Percentiles rank a stretch among this genome's conserved stretches.
Conservation (phyloP, 805 yeast species). For the Ascoidea rubescens region DNA sequence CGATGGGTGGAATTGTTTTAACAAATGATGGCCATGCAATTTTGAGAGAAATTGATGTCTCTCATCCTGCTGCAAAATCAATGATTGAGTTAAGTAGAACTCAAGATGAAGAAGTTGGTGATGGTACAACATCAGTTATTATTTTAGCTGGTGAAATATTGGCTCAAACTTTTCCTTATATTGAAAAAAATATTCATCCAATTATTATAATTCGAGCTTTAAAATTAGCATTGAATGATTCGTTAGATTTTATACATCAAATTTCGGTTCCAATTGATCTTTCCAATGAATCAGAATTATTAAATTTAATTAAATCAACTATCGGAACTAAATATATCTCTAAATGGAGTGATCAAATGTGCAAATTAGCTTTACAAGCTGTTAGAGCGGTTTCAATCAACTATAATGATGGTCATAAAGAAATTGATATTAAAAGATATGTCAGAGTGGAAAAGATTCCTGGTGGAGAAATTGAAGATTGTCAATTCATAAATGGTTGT, state of each 20-base stretch:
- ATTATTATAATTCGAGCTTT: conserved; percentile 91
- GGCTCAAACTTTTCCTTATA: conserved; percentile 86
- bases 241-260: conserved; percentile 71
- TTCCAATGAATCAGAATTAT: conserved; percentile 75
- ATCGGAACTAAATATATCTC: conserved; percentile 93
- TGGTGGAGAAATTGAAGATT: conserved; percentile 93
- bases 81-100: conserved; percentile 96
- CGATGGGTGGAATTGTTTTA: conserved; percentile 84
- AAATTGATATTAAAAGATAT: conserved; percentile 87
- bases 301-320: conserved; percentile 72
- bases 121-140: conserved; percentile 95
- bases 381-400: conserved; percentile 69
- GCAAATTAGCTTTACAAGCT: conserved; percentile 74
- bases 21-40: conserved; percentile 99
- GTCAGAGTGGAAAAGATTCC: conserved; percentile 92
- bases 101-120: conserved; percentile 90
- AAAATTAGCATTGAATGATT: conserved; percentile 82
- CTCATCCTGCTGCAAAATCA: conserved; percentile 98
- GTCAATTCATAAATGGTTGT: conserved; percentile 80
- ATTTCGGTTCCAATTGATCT: conserved; percentile 78
- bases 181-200: conserved; percentile 91
- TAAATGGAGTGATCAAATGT: conserved; percentile 87
- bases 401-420: conserved; percentile 38
- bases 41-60: conserved; percentile 89
- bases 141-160: conserved; percentile 93